Evolutionary conservation across 371 early-diverging fungal genomes (phyloP).

Genomic region (Paraphysoderma sedebokerense): DNA sequence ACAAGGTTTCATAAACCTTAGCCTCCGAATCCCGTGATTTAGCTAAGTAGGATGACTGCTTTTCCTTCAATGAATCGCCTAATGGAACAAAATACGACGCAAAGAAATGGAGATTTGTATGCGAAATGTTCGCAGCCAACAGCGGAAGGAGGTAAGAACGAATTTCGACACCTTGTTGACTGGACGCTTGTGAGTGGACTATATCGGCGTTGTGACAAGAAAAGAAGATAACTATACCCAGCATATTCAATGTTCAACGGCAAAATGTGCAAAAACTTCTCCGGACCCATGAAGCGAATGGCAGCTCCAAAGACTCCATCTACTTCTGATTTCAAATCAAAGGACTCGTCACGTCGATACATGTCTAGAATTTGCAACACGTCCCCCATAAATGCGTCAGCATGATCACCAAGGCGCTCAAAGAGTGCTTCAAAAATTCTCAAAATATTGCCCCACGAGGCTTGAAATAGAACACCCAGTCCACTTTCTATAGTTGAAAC

Average conservation of each 20-base stretch:
- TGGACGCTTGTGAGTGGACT: neutral
- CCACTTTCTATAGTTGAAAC: constrained; percentile 34
- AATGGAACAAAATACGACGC: constrained; percentile 47
- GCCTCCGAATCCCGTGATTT: constrained; percentile 56
- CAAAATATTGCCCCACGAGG: constrained; percentile 68
- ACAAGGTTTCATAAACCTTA: constrained; percentile 78
- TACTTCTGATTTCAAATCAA: constrained; percentile 66
- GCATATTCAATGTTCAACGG: constrained; percentile 69
- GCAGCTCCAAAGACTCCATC: constrained; percentile 66
- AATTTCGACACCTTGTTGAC: constrained; percentile 1
- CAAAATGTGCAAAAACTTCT: constrained; percentile 50
- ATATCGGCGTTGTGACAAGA: neutral
- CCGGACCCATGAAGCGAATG: constrained; percentile 62
- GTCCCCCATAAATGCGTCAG: constrained; percentile 42
- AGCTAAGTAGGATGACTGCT: constrained; percentile 35
- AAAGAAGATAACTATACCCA: constrained; percentile 3
- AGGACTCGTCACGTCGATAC: constrained; percentile 61
- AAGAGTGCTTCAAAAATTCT: constrained; percentile 55
- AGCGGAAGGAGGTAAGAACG: constrained; percentile 71
- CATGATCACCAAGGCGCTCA: constrained; percentile 41
- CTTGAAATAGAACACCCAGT: constrained; percentile 53
- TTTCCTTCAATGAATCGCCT: constrained; percentile 50
- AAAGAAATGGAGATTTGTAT: constrained; percentile 66
- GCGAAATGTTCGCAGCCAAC: constrained; percentile 52
- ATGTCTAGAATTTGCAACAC: constrained; percentile 47